Evolutionary conservation across 495 filamentous ascomycete genomes (phyloP), one percentile per base, ranked within the genome.

Genomic region (Tuber calosporum): DNA sequence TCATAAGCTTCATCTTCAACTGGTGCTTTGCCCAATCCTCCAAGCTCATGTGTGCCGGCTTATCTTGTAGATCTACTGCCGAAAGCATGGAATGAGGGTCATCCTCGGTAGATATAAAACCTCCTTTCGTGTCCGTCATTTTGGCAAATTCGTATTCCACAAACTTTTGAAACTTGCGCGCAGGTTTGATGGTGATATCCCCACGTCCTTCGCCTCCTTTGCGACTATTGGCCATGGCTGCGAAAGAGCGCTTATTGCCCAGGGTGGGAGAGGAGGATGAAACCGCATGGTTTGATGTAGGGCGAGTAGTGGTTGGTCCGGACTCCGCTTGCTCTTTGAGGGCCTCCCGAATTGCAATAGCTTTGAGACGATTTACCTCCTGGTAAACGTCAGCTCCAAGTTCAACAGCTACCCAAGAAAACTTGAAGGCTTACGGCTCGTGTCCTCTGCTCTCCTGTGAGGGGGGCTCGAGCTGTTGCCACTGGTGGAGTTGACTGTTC

Each of bases 101-200:
- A 80, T 99, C 95, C 74, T 93, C 91, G 0, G 86, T 85, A 37
- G 89, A 91, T 74, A 99, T 82, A 82, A 99, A 99, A 0, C 95
- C 95, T 62, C 95, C 95, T 79, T 97, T 97, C 9, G 95, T 97
- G 81, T 99, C 95, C 20, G 90, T 94, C 92, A 99, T 99, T 84
- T 93, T 93, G 76, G 90, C 92, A 77, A 99, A 93, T 84, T 99
- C 96, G 82, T 97, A 97, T 73, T 99, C 95, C 77, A 99, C 92
- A 83, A 90, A 98, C 83, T 93, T 93, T 66, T 89, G 87, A 79
- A 97, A 97, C 78, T 94, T 97, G 72, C 87, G 87, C 68, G 89
- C 90, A 2, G 90, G 88, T 72, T 87, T 87, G 74, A 96, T 91
- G 20, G 86, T 83, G 68, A 81, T 84, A 41, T 86, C 85, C 36